Percentiles rank a stretch among this genome's conserved stretches.
Conservation (phyloP, 148 eudicot genomes). For the Fallopia convolvulus region DNA sequence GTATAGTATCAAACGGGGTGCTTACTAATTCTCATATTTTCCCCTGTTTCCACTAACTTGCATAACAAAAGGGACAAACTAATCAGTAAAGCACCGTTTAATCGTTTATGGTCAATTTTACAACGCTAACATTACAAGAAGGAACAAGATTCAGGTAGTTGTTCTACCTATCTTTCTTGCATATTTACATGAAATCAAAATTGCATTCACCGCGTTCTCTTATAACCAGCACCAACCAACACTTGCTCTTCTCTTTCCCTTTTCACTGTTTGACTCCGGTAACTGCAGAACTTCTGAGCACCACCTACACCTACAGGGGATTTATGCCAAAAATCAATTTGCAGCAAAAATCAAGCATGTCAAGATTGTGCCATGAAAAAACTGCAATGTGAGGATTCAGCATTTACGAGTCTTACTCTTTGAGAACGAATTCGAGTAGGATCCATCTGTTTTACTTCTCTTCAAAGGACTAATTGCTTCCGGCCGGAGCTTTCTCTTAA, state of each 20-base stretch:
- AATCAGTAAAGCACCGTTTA: no score
- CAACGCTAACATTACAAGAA: no score
- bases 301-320: constrained; percentile 27
- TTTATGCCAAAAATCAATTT: neutral
- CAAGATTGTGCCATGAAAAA: no score
- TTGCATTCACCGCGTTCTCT: constrained; percentile 28
- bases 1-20: no score
- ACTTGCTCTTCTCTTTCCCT: constrained; percentile 38
- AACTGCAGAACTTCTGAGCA: constrained; percentile 14
- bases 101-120: no score
- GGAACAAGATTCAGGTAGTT: neutral
- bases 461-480: constrained; percentile 31
- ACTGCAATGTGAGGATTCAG: neutral
- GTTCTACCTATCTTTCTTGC: neutral
- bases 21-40: no score
- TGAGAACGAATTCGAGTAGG: constrained; percentile 17
- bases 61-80: no score
- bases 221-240: constrained; percentile 22
- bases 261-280: constrained; percentile 22
- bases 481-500: constrained; percentile 44
- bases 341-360: neutral
- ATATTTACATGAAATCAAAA: neutral
- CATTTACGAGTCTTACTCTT: neutral
- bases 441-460: constrained; percentile 27
- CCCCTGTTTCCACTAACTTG: no score